Evolutionary conservation across 2,329 filamentous ascomycete species (phyloP), one percentile per base, ranked within the genome.

Genomic region (Hymenoscyphus salicellus): DNA sequence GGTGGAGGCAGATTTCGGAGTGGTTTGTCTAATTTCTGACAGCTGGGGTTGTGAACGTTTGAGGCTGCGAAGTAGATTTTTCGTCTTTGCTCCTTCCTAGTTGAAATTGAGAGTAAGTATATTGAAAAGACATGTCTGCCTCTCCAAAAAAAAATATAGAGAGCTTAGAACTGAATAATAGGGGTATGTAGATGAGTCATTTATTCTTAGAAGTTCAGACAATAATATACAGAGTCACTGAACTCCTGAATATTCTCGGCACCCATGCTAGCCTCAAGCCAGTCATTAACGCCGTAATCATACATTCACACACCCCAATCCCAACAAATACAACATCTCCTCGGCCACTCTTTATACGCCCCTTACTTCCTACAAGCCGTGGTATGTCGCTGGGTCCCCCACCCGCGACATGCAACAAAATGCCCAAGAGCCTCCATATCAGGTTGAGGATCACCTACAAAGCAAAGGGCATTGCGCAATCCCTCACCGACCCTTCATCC

Each of bases 321-420:
- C 33, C 36, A 38, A 38, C 36, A 38, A 23, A 52, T 52, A 11
- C 20, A 26, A 52, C 3, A 52, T 14, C 20, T 23, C 3, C 10
- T 52, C 46, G 20, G 46, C n/a, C 10, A 26, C 46, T 52, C 10
- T 28, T 52, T 8, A 14, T 26, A 52, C 46, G 14, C 43, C 43
- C 43, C 43, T 23, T 26, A 52, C 46, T 23, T 10, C 43, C n/a
- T 23, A 23, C n/a, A 11, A 52, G 10, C 46, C 30, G 60, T 26
- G 60, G 49, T 30, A 61, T 30, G 26, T 38, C 23, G 26, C 3
- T 26, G 30, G 14, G 14, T 43, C 60, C 52, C 60, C 60, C 36
- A 62, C 60, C 36, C 16, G 52, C 60, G 36, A 58, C 11, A 32
- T 62, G 60, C 60, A 62, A 62, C 52, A 62, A 62, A 33, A 43